Percentiles rank a stretch among this genome's conserved stretches.
phyloP scores from a whole-genome alignment of 805 yeast genomes.

The Metschnikowia bowlesiae region DNA sequence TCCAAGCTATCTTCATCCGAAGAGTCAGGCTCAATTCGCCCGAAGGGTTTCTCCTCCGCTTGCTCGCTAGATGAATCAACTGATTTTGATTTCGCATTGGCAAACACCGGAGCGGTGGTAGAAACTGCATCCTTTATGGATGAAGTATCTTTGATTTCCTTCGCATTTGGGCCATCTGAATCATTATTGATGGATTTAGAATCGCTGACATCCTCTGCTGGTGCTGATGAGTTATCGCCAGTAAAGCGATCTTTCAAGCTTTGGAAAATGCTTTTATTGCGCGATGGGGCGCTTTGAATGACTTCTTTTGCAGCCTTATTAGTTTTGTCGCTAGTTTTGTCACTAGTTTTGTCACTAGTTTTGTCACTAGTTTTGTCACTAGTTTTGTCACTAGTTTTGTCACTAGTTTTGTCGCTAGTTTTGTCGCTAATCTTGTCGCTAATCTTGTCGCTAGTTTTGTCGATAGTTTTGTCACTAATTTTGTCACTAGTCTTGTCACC shows the following conservation, averaged over 20 bases:
- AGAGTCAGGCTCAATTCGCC: background rate
- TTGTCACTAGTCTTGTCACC: background rate
- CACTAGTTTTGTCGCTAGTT: background rate
- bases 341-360: background rate
- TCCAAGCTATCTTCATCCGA: background rate
- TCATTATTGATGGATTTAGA: background rate
- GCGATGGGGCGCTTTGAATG: conserved; percentile 10
- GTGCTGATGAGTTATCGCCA: conserved; percentile 5
- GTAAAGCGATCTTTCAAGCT: conserved; percentile 30
- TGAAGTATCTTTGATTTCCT: background rate
- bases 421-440: background rate
- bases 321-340: background rate
- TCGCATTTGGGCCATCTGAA: background rate
- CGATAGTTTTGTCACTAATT: background rate
- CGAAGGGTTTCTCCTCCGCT: background rate
- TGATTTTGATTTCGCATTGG: background rate
- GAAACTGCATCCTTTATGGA: background rate
- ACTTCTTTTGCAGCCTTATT: background rate
- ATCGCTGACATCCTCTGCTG: background rate
- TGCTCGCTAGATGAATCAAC: background rate
- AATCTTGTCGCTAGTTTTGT: too few relatives aligned
- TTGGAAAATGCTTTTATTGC: conserved; percentile 31
- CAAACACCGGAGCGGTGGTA: background rate
- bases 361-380: background rate
- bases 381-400: background rate